A percentile compares a stretch with the other conserved stretches of the same genome.
phyloP scores from a whole-genome alignment of 495 filamentous ascomycete species.

The Umbilicaria muhlenbergii region DNA sequence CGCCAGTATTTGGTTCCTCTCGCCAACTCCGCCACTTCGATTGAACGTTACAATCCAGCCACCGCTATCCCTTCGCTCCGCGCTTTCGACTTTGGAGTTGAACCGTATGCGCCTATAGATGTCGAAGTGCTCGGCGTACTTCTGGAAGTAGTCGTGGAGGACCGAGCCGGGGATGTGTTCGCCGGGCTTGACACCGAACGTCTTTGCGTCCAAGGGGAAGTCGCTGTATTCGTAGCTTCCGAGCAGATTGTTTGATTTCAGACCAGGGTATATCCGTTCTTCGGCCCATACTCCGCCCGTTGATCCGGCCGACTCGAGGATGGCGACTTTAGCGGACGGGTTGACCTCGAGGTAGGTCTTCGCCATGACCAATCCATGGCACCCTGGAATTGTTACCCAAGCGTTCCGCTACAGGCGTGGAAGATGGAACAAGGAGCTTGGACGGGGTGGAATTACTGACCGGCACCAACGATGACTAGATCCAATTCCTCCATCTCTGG shows the following conservation, averaged over 20 bases:
- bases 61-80: conserved; percentile 26
- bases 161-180: conserved; percentile 55
- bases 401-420: background rate
- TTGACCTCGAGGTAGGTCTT: conserved; percentile 43
- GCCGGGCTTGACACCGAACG: conserved; percentile 40
- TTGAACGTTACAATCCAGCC: conserved; percentile 26
- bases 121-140: conserved; percentile 42
- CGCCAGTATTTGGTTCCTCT: conserved; percentile 2
- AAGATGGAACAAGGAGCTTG: background rate
- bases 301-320: conserved; percentile 38
- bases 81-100: conserved; percentile 32
- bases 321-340: conserved; percentile 28
- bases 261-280: conserved; percentile 46
- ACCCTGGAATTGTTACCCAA: conserved; percentile 21
- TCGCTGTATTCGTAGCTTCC: conserved; percentile 58
- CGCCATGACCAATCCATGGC: conserved; percentile 42
- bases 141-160: conserved; percentile 49
- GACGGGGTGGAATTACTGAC: conserved; percentile 12
- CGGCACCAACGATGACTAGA: conserved; percentile 29
- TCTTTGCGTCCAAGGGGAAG: conserved; percentile 50
- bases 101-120: conserved; percentile 39
- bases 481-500: conserved; percentile 9
- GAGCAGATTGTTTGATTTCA: conserved; percentile 48
- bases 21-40: conserved; percentile 1
- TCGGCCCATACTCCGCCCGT: conserved; percentile 60